These are phyloP conservation scores for Acanthamoeba castellanii DNA, from an alignment of 208 protist species.

Conservation along the genomic window DNA sequence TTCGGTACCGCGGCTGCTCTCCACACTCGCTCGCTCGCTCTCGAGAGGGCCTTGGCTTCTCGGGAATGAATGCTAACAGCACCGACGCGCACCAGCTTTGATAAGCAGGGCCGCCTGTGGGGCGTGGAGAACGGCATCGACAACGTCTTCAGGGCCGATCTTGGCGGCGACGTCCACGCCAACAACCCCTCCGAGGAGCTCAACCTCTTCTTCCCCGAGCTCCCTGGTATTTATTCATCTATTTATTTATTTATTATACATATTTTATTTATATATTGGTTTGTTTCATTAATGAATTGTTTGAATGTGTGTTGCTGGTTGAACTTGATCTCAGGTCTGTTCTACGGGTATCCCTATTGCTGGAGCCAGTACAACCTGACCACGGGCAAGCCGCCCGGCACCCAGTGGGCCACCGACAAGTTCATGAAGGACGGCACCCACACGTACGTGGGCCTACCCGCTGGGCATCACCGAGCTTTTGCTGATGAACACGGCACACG, in stretches of 20 bases:
- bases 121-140: conserved; percentile 74
- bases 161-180: conserved; percentile 68
- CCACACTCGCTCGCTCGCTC: neutral
- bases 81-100: neutral
- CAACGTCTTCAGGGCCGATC: conserved; percentile 30
- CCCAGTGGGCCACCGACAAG: conserved; percentile 64
- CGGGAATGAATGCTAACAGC: neutral
- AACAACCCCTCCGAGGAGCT: conserved; percentile 73
- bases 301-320: neutral
- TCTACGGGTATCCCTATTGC: conserved; percentile 74
- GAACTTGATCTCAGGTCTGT: neutral
- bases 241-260: neutral
- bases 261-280: neutral
- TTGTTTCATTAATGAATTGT: neutral
- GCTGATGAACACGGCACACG: neutral
- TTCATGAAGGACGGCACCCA: conserved; percentile 68
- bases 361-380: conserved; percentile 73
- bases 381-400: conserved; percentile 49
- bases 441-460: neutral
- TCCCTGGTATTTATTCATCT: neutral
- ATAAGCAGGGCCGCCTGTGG: conserved; percentile 46
- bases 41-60: neutral
- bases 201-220: conserved; percentile 59
- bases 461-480: neutral
- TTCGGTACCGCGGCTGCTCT: neutral